Evolutionary conservation across 1,284 basidiomycete genomes (phyloP).

Genomic region (Ceratobasidium sp.): DNA sequence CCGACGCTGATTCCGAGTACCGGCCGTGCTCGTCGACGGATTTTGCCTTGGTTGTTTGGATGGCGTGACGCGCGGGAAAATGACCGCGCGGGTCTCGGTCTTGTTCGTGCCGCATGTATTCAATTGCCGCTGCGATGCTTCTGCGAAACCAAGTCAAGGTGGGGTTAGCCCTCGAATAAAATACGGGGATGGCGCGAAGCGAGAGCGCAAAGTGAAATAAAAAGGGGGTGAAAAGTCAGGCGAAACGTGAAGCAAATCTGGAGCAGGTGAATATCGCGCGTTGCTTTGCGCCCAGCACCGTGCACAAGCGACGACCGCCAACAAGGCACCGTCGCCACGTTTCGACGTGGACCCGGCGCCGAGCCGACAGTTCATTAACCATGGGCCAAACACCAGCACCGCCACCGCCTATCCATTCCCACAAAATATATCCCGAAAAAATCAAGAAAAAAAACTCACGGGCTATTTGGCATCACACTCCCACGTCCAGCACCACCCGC

Average conservation of each 20-base stretch:
- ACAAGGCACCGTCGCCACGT: slow-evolving; percentile 21
- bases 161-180: neutral
- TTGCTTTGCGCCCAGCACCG: too few relatives aligned
- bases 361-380: slow-evolving; percentile 5
- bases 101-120: slow-evolving; percentile 42
- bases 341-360: neutral
- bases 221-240: neutral
- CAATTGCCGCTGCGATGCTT: slow-evolving; percentile 43
- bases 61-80: slow-evolving; percentile 20
- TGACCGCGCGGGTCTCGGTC: slow-evolving; percentile 28
- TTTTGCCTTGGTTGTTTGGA: slow-evolving; percentile 1
- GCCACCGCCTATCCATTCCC: neutral
- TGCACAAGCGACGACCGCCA: too few relatives aligned
- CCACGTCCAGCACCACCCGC: slow-evolving; percentile 2
- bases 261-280: neutral
- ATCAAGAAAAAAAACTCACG: slow-evolving; percentile 30
- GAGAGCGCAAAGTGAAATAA: neutral
- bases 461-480: slow-evolving; percentile 37
- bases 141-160: slow-evolving; percentile 23
- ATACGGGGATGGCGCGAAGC: neutral
- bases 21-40: slow-evolving; percentile 10
- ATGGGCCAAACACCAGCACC: neutral
- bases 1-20: slow-evolving; percentile 24
- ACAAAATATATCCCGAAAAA: neutral
- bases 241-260: neutral